Conservation (phyloP, 2,329 filamentous ascomycete species). For the Fusarium compactum region DNA sequence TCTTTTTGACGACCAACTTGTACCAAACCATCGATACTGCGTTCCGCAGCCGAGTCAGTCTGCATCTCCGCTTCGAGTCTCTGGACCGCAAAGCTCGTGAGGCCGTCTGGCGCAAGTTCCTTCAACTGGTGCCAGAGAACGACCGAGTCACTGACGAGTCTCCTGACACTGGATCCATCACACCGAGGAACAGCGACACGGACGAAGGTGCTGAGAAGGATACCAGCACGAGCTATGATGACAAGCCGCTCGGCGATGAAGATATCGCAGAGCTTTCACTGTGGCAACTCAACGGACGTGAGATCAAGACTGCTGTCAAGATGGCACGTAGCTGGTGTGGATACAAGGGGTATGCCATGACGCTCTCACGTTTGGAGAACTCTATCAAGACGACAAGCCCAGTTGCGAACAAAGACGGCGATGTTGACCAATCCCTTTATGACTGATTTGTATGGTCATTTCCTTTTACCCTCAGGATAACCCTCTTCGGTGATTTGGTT, state of each 20-base stretch:
- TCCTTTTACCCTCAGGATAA: not conserved
- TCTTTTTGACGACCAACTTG: constrained; percentile 60
- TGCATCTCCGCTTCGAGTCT: constrained; percentile 60
- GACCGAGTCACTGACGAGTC: constrained; percentile 8
- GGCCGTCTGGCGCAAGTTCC: constrained; percentile 61
- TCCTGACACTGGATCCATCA: constrained; percentile 12
- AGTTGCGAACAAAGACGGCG: constrained; percentile 53
- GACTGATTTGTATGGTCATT: constrained; percentile 17
- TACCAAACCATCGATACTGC: constrained; percentile 58
- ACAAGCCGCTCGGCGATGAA: constrained; percentile 47
- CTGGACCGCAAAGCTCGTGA: constrained; percentile 55
- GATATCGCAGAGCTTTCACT: constrained; percentile 55
- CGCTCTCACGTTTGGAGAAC: constrained; percentile 57
- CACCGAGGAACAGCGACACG: constrained; percentile 2
- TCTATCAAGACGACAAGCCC: constrained; percentile 61
- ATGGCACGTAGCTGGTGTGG: constrained; percentile 61
- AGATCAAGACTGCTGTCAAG: constrained; percentile 62
- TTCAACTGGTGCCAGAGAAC: constrained; percentile 51
- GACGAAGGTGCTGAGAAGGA: not conserved
- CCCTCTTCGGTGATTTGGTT: not conserved
- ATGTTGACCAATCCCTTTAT: constrained; percentile 48
- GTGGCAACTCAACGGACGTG: constrained; percentile 59
- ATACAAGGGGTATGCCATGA: constrained; percentile 58
- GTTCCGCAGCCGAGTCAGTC: constrained; percentile 60
- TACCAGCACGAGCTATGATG: not conserved